phyloP scores from a whole-genome alignment of 2,329 filamentous ascomycete genomes.

The Cyphellophora europaea region DNA sequence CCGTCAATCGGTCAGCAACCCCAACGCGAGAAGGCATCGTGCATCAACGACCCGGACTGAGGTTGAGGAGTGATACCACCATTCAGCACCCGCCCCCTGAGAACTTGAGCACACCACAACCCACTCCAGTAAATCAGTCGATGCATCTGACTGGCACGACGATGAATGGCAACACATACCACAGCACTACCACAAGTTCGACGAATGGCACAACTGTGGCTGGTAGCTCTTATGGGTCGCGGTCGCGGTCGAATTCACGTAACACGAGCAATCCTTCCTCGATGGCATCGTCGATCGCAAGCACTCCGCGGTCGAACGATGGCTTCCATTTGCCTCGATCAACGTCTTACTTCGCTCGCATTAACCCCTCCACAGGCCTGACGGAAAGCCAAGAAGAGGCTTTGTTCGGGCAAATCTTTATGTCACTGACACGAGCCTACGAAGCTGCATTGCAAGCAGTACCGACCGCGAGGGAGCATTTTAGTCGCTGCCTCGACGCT shows the following conservation, averaged over 20 bases:
- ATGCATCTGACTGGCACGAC: constrained; percentile 15
- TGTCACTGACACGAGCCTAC: constrained; percentile 63
- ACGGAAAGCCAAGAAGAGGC: constrained; percentile 65
- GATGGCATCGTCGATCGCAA: constrained; percentile 38
- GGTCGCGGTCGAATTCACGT: constrained; percentile 19
- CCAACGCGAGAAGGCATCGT: constrained; percentile 36
- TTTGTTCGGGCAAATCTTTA: constrained; percentile 72
- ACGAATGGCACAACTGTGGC: constrained; percentile 11
- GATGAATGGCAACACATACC: constrained; percentile 8
- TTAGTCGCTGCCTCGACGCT: constrained; percentile 53
- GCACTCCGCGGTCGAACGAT: constrained; percentile 75
- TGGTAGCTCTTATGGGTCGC: constrained; percentile 7
- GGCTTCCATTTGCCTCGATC: constrained; percentile 55
- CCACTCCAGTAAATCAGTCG: constrained; percentile 11
- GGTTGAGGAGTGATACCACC: constrained; percentile 42
- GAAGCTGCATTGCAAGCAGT: constrained; percentile 64
- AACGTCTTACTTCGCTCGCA: constrained; percentile 39
- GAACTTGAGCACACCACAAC: constrained; percentile 8
- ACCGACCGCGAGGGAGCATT: constrained; percentile 59
- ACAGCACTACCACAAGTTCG: constrained; percentile 12
- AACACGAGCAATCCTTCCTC: constrained; percentile 22
- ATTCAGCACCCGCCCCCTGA: constrained; percentile 32
- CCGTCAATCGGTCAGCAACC: constrained; percentile 26
- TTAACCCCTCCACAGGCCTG: constrained; percentile 50
- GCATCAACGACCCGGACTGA: constrained; percentile 25